Evolutionary conservation across 805 yeast genomes (phyloP).

Genomic region (Zygotorulaspora chibaensis): DNA sequence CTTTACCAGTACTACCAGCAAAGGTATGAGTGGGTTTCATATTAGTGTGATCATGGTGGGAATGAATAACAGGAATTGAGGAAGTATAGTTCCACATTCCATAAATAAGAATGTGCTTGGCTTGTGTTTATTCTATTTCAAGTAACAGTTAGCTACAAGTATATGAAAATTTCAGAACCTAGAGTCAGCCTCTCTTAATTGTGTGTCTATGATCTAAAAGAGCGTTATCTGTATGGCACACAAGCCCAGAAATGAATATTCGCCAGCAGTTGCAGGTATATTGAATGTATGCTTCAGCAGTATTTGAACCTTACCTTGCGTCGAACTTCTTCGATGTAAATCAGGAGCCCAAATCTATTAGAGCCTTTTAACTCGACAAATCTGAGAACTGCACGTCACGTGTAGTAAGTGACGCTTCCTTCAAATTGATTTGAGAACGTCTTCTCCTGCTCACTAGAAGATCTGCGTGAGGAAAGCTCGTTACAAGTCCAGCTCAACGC

Average conservation of each 20-base stretch:
- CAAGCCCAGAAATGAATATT: too few species aligned
- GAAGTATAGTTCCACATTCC: constrained; percentile 23
- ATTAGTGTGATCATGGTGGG: constrained; percentile 10
- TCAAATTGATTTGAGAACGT: too few species aligned
- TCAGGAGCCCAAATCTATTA: too few species aligned
- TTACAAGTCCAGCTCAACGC: too few species aligned
- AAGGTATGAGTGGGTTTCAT: constrained; percentile 2
- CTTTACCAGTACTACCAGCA: constrained; percentile 11
- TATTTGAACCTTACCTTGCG: too few species aligned
- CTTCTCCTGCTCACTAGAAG: too few species aligned
- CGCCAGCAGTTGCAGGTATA: too few species aligned
- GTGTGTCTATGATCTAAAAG: neutral
- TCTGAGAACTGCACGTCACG: neutral
- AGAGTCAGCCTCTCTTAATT: neutral
- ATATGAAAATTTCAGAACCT: neutral
- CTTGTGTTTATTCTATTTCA: neutral
- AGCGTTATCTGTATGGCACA: neutral
- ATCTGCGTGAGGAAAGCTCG: too few species aligned
- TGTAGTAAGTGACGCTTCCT: neutral
- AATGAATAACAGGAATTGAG: constrained; percentile 22
- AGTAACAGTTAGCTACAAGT: neutral
- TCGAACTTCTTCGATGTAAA: too few species aligned
- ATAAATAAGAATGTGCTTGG: neutral
- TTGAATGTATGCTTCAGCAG: too few species aligned
- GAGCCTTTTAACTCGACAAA: neutral